Base-by-base conservation (phyloP, 441 rosid species). In the Lepidium campestre region DNA sequence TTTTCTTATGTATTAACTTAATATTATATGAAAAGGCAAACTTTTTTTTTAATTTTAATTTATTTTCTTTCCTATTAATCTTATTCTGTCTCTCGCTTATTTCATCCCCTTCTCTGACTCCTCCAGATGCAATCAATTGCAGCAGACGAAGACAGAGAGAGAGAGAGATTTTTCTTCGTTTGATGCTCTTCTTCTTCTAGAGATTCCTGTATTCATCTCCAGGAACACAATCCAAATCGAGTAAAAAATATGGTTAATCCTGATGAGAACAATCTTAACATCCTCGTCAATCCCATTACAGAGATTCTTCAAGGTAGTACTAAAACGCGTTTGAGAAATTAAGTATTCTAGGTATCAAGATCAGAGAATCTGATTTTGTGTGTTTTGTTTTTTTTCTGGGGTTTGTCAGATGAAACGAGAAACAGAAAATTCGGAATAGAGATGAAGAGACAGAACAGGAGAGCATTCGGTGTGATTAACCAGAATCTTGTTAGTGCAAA, bases 401-500 rank as follows among this genome's bases (percentile, higher is more conserved):
- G 46, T 32, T 27, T 40, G 27, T 39, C 73, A 71, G 82, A 75
- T 48, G 82, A 72, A 47, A 71, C 65, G 77, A 86, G 79, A 57
- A 29, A 70, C 64, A 74, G 83, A 64, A 84, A 82, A 63, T 75
- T 82, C 59, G 89, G 85, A 34, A 79, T 72, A 69, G 86, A 83
- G 80, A 65, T 64, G 57, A 73, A 67, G 54, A 84, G 73, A 75
- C 77, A 78, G 31, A 85, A 56, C 70, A 83, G 94, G 62, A 83
- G 97, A 81, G 97, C 84, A 35, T 68, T 87, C 18, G 71, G 90
- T 68, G 82, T 79, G 57, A 78, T 89, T 54, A 81, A 82, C 72
- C 85, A 83, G 58, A 83, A 81, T 74, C 53, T 85, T 10, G 69
- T 81, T 11, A 82, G 80, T 62, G 77, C 77, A 54, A 75, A 65